Base-by-base conservation (phyloP, 352 stramenopile genomes). In the Phytophthora agathidicida region DNA sequence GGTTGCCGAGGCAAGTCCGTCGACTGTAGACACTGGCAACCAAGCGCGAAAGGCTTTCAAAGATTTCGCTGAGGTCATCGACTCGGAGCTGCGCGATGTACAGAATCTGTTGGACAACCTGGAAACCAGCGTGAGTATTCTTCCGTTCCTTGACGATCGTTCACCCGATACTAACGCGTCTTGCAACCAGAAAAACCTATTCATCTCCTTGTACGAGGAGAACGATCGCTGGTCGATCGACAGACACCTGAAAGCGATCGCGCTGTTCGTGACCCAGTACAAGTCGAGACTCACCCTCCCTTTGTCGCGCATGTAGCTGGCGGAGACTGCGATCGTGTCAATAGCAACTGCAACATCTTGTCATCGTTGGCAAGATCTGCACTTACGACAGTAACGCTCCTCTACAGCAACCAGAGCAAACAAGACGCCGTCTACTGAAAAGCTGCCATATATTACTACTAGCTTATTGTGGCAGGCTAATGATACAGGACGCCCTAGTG, bases 201-300 rank as follows among this genome's bases (percentile, higher is more conserved):
- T 75, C 20, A 19, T 57, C 19, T 58, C 43, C 10, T 61, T 42
- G 49, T 75, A 68, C 33, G 66, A 71, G 33, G 52, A 75, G 26
- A 57, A 60, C 27, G 26, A 41, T 2, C 43, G 36, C 9, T 39
- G 36, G 10, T 47, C 50, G 14, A 32, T 71, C 14, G 50, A 75
- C 19, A 28, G 39, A 8, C 49, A 68, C 24, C 43, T 71, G 17
- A 57, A 55, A 26, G 50, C 47, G 23, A 58, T 71, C 23, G 44
- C 54, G 16, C 48, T 53, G 9, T 71, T 74, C 48, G 53, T 56
- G 23, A 37, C 45, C 1, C 45, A 63, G 24, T 39, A 60, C 7
- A 60, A 70, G 38, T 20, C 56, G 30, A 47, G 46, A 50, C 33
- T 37, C 7, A 44, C 45, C 5, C 14, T 33, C 19, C 23, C 38